A percentile compares a stretch with the other conserved stretches of the same genome.
Conservation (phyloP, 768 basidiomycete genomes). For the Filobasidium floriforme region DNA sequence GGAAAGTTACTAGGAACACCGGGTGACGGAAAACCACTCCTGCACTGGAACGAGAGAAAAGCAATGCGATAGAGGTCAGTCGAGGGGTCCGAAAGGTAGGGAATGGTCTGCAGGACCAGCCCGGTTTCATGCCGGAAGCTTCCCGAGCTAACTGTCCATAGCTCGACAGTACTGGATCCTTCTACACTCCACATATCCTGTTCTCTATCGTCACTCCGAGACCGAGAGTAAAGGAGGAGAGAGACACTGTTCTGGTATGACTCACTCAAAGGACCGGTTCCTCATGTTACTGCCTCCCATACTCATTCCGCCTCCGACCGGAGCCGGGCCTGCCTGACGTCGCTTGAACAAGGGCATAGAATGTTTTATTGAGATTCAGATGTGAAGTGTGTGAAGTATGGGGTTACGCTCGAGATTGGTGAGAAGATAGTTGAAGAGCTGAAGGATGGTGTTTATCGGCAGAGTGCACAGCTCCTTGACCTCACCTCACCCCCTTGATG, state of each 20-base stretch:
- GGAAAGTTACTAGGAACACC: slow-evolving; percentile 78
- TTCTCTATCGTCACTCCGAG: no score
- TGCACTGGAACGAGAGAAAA: neutral
- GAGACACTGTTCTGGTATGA: neutral
- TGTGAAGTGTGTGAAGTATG: neutral
- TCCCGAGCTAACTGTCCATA: no score
- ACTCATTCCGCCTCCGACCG: neutral
- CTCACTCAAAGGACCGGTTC: slow-evolving; percentile 7
- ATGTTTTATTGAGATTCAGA: neutral
- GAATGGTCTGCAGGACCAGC: no score
- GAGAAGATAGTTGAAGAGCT: no score
- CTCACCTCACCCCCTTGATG: no score
- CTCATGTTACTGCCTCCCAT: slow-evolving; percentile 2
- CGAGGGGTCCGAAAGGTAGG: neutral
- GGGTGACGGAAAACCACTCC: slow-evolving; percentile 73
- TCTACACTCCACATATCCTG: no score
- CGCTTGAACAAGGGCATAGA: slow-evolving; percentile 4
- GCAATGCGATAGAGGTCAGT: neutral
- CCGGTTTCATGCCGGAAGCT: no score
- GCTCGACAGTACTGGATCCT: no score
- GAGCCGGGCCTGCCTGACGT: neutral
- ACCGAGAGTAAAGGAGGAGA: no score
- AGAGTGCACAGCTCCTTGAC: no score
- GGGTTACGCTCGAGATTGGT: no score
- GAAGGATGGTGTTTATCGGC: no score